Evolutionary conservation across 2,329 filamentous ascomycete genomes (phyloP).

Genomic region (Leptographium galeiforme): DNA sequence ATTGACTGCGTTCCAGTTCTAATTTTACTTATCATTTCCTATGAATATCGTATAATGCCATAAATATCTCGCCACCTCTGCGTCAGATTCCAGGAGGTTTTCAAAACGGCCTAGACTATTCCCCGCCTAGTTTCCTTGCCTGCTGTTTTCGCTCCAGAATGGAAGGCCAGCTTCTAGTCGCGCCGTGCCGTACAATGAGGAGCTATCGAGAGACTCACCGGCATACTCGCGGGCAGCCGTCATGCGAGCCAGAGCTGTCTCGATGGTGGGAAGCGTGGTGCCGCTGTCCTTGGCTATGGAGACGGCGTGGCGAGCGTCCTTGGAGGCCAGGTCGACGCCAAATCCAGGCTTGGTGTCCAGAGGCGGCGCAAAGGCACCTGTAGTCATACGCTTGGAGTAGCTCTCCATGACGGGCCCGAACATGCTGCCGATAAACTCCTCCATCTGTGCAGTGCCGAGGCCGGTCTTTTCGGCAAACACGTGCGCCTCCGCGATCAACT

Average conservation of each 20-base stretch:
- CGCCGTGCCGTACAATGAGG: not conserved
- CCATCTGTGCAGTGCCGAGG: not conserved
- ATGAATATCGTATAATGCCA: no score
- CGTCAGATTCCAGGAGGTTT: no score
- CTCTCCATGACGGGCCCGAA: slow-evolving; percentile 1
- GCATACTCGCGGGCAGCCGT: not conserved
- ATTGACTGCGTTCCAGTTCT: no score
- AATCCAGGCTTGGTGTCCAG: not conserved
- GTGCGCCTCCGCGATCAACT: slow-evolving; percentile 1
- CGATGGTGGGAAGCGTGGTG: not conserved
- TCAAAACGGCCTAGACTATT: no score
- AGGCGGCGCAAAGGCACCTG: not conserved
- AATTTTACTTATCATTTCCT: no score
- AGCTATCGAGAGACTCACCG: not conserved
- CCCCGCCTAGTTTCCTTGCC: not conserved
- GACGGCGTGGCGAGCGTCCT: slow-evolving; percentile 2
- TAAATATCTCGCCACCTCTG: no score
- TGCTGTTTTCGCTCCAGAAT: slow-evolving; percentile 2
- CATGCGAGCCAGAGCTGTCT: slow-evolving; percentile 1
- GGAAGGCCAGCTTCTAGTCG: slow-evolving; percentile 2
- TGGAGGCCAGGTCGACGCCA: slow-evolving; percentile 1
- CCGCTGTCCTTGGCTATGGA: not conserved
- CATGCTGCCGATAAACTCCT: slow-evolving; percentile 1
- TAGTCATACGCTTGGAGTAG: slow-evolving; percentile 5
- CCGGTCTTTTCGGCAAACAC: slow-evolving; percentile 6